Evolutionary conservation across 2,329 filamentous ascomycete genomes (phyloP), one percentile per base, ranked within the genome.

Genomic region (Aspergillus ustus): DNA sequence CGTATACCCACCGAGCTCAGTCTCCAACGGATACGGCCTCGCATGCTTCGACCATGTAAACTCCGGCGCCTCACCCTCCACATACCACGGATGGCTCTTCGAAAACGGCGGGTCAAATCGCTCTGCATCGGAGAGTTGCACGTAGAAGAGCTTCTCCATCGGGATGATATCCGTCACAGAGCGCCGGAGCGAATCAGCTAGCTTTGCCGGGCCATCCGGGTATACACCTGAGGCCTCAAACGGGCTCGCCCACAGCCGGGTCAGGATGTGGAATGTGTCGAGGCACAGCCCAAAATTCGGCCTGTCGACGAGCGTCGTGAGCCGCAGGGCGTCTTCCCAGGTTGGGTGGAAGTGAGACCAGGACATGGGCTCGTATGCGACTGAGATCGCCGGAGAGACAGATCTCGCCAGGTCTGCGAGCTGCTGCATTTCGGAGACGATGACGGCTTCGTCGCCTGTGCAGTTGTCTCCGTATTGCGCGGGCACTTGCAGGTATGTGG

Each of bases 271-370:
- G 60, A 77, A 79, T 0, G 62, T 77, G 57, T 78, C 76, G 7
- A 78, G 65, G 51, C 77, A 78, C 0, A 77, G 61, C 0, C 76
- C 75, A 50, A 78, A 79, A 52, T 78, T 78, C 0, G 63, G 29
- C 3, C 75, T 66, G 29, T 73, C 51, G 1, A 78, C 76, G 0
- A 62, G 52, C 6, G 70, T 37, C 0, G 72, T 67, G 2, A 75
- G 57, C 0, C 67, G 43, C 17, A 78, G 52, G 0, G 73, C 68
- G 2, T 66, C 63, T 43, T 79, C 70, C 77, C 75, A 78, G 45
- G 72, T 72, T 0, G 70, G 70, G 57, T 68, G 69, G 51, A 73
- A 66, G 1, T 66, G 71, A 7, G 70, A 68, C 75, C 77, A 79
- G 0, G 72, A 77, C 20, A 73, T 51, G 7, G 66, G 63, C 59